Conservation (phyloP, 495 filamentous ascomycete species). For the Rostrohypoxylon terebratum region DNA sequence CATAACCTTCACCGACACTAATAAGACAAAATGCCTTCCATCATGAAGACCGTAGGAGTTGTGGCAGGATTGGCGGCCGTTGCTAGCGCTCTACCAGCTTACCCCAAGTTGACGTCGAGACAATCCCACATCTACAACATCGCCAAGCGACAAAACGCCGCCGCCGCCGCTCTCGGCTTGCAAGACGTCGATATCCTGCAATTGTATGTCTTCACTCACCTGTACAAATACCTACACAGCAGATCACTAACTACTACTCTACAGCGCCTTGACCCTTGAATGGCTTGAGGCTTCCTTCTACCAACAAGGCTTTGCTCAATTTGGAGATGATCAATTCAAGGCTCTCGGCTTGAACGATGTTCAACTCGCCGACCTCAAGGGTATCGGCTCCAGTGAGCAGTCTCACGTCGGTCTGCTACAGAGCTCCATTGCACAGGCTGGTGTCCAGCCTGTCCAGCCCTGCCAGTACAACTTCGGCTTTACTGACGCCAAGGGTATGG, state of each 20-base stretch:
- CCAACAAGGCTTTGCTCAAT: slow-evolving; percentile 69
- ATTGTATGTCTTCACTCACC: slow-evolving; percentile 64
- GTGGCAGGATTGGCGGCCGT: slow-evolving; percentile 60
- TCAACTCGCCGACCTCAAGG: slow-evolving; percentile 62
- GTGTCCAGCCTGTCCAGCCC: slow-evolving; percentile 66
- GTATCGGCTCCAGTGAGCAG: slow-evolving; percentile 66
- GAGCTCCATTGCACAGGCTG: slow-evolving; percentile 64
- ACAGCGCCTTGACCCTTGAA: slow-evolving; percentile 72
- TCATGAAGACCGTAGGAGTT: slow-evolving; percentile 55
- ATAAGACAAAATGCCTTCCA: slow-evolving; percentile 60
- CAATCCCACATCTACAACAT: slow-evolving; percentile 59
- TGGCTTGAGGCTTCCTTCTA: slow-evolving; percentile 74
- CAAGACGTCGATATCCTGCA: slow-evolving; percentile 75
- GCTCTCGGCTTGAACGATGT: slow-evolving; percentile 64
- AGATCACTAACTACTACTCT: slow-evolving; percentile 31
- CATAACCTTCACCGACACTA: slow-evolving; percentile 37
- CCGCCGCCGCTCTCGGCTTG: slow-evolving; percentile 64
- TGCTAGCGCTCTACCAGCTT: slow-evolving; percentile 58
- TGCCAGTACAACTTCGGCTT: slow-evolving; percentile 74
- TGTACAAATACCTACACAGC: background rate
- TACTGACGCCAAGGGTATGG: slow-evolving; percentile 68
- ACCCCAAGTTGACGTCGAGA: slow-evolving; percentile 56
- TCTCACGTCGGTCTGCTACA: slow-evolving; percentile 69
- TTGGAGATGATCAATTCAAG: slow-evolving; percentile 68
- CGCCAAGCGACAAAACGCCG: slow-evolving; percentile 64